These are phyloP conservation scores for Bruguiera sexangula DNA, from an alignment of 345 rosid species.

Conservation along the genomic window DNA sequence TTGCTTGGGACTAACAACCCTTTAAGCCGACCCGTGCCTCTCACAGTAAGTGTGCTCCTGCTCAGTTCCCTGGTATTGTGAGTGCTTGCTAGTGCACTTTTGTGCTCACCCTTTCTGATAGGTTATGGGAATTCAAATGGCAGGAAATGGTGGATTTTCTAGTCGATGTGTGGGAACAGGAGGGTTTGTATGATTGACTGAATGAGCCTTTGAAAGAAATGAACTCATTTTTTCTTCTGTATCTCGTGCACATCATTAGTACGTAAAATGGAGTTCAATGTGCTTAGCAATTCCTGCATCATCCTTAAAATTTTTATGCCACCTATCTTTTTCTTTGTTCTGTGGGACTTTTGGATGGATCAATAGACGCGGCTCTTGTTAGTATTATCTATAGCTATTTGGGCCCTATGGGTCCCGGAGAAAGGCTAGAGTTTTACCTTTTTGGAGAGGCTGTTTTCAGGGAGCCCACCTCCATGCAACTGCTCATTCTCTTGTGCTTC, in stretches of 20 bases:
- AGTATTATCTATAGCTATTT: too few relatives aligned
- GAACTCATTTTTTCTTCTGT: neutral
- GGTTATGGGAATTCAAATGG: conserved; percentile 11
- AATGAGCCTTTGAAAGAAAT: neutral
- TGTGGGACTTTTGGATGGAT: too few relatives aligned
- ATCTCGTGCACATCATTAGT: neutral
- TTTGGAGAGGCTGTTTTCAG: too few relatives aligned
- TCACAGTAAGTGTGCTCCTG: conserved; percentile 41
- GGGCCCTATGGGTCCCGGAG: too few relatives aligned
- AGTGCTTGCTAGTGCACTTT: neutral
- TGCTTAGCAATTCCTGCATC: neutral
- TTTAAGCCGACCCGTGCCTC: conserved; percentile 49
- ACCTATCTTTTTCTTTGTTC: neutral
- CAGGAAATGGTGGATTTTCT: conserved; percentile 42
- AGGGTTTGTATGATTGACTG: conserved; percentile 28
- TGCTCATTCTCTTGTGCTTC: too few relatives aligned
- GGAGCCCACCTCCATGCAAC: too few relatives aligned
- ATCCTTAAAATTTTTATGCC: neutral
- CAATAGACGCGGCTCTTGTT: too few relatives aligned
- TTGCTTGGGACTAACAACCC: conserved; percentile 46
- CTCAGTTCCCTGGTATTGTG: neutral
- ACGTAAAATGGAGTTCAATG: neutral
- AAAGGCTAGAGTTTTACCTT: too few relatives aligned
- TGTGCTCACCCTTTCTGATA: neutral
- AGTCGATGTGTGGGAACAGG: conserved; percentile 30